Conservation (phyloP, 495 filamentous ascomycete species). For the Amphirosellinia nigrospora region DNA sequence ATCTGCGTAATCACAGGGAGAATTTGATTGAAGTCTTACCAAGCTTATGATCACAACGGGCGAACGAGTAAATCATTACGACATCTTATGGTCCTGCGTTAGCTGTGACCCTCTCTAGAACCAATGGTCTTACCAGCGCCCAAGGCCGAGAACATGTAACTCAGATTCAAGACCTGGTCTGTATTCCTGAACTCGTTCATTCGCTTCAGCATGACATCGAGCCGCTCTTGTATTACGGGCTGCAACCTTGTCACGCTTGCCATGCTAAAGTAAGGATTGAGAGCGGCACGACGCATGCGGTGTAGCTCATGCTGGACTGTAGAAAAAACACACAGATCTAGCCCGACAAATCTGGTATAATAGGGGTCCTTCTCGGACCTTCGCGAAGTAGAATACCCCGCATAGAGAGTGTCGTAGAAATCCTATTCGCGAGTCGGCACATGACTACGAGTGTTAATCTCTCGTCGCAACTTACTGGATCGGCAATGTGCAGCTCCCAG, state of each 20-base stretch:
- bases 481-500: constrained; percentile 34
- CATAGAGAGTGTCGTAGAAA: constrained; percentile 21
- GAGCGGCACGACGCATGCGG: constrained; percentile 43
- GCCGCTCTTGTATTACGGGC: constrained; percentile 27
- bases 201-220: constrained; percentile 34
- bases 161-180: background rate
- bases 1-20: background rate
- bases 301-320: constrained; percentile 57
- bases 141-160: constrained; percentile 10
- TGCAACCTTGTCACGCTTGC: constrained; percentile 43
- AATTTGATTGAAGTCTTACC: background rate
- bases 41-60: background rate
- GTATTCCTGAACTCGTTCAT: constrained; percentile 35
- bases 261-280: constrained; percentile 54
- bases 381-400: constrained; percentile 8
- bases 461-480: constrained; percentile 6
- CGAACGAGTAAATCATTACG: constrained; percentile 20
- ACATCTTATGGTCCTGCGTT: constrained; percentile 40
- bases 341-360: constrained; percentile 21
- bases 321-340: constrained; percentile 46
- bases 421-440: constrained; percentile 15
- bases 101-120: constrained; percentile 31
- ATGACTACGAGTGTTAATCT: background rate
- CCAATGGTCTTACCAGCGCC: constrained; percentile 3
- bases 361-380: constrained; percentile 1